These are phyloP conservation scores for Lanzia echinophila DNA, from an alignment of 2,329 filamentous ascomycete genomes.

Conservation along the genomic window DNA sequence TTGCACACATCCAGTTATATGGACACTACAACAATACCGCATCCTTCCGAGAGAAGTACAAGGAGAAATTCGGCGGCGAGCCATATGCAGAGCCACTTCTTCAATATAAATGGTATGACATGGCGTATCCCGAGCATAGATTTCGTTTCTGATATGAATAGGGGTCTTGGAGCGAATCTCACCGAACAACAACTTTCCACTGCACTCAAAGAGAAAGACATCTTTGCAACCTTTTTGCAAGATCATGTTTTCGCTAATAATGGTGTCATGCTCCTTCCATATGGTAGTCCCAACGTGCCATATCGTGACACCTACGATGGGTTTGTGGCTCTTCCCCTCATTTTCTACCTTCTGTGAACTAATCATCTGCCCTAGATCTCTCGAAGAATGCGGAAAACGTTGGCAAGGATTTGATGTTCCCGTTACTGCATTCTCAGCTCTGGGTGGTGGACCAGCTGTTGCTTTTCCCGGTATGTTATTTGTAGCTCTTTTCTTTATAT, in stretches of 20 bases:
- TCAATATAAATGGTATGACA: slow-evolving; percentile 8
- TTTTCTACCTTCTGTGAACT: rapidly evolving
- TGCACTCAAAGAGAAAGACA: slow-evolving; percentile 8
- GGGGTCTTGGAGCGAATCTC: slow-evolving; percentile 14
- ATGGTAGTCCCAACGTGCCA: slow-evolving; percentile 1
- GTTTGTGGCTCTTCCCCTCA: not conserved
- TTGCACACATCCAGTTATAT: slow-evolving; percentile 9
- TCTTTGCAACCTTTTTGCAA: slow-evolving; percentile 13
- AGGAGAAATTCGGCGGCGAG: not conserved
- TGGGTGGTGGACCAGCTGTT: slow-evolving; percentile 17
- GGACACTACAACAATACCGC: slow-evolving; percentile 5
- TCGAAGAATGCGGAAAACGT: slow-evolving; percentile 9
- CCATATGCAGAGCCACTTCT: slow-evolving; percentile 10
- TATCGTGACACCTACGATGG: slow-evolving; percentile 13
- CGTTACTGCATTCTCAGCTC: slow-evolving; percentile 14
- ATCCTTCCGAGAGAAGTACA: not conserved
- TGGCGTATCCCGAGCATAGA: not conserved
- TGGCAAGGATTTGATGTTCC: slow-evolving; percentile 21
- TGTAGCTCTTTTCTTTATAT: not conserved
- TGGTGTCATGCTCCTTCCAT: slow-evolving; percentile 17
- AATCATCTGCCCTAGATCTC: not conserved
- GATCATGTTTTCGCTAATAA: slow-evolving; percentile 11
- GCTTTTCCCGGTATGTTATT: slow-evolving; percentile 16
- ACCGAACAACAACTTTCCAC: slow-evolving; percentile 7
- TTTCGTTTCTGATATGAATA: not conserved